These are phyloP conservation scores for Boletus huronensis DNA, from an alignment of 768 basidiomycete species.

Conservation along the genomic window DNA sequence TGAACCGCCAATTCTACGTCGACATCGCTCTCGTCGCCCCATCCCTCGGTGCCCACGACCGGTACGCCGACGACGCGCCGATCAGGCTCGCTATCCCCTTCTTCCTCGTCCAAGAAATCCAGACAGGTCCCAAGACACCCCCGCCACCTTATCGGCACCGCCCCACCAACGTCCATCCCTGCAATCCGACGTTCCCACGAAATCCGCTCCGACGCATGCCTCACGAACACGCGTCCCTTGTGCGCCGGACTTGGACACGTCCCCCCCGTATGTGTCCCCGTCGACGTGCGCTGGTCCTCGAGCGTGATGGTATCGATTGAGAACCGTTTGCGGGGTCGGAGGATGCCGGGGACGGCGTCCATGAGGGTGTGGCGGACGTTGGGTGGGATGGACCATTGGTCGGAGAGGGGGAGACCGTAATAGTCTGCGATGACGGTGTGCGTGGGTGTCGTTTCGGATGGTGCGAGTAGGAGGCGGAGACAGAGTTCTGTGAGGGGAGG, in stretches of 20 bases:
- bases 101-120: slow-evolving; percentile 45
- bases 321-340: slow-evolving; percentile 24
- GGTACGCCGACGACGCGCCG: background rate
- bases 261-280: slow-evolving; percentile 31
- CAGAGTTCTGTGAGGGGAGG: slow-evolving; percentile 38
- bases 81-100: background rate
- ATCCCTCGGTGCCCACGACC: background rate
- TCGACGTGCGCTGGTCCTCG: background rate
- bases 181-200: slow-evolving; percentile 62
- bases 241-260: slow-evolving; percentile 44
- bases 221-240: slow-evolving; percentile 42
- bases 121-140: slow-evolving; percentile 66
- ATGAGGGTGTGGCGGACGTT: slow-evolving; percentile 25
- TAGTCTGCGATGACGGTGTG: slow-evolving; percentile 20
- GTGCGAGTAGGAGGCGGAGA: slow-evolving; percentile 36
- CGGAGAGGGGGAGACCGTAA: slow-evolving; percentile 32
- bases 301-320: slow-evolving; percentile 6
- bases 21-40: slow-evolving; percentile 2
- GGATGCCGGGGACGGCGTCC: slow-evolving; percentile 28
- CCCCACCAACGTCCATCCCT: slow-evolving; percentile 47
- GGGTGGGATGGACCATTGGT: slow-evolving; percentile 26
- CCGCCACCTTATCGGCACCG: slow-evolving; percentile 62
- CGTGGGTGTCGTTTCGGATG: slow-evolving; percentile 7
- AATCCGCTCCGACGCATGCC: slow-evolving; percentile 56
- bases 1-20: slow-evolving; percentile 21